Base-by-base conservation (phyloP, 257 asterid species). In the Gynochthodes officinalis region DNA sequence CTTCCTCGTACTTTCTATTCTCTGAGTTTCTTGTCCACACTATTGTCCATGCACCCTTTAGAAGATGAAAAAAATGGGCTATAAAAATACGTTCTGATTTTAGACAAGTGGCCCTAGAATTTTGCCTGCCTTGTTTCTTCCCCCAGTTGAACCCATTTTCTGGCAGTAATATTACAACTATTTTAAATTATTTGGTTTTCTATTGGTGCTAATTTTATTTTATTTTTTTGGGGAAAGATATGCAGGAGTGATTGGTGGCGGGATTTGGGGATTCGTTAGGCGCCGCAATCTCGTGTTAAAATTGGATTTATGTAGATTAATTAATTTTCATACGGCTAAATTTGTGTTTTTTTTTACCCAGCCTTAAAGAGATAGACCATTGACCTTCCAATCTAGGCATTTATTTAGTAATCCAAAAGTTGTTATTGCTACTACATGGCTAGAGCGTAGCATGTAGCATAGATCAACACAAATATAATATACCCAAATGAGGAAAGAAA, bases 161-260 rank as follows among this genome's bases (percentile, higher is more conserved):
- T 63, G 19, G 65, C 35, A 27, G 18, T 18, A 0, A 7, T 11
- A 4, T 4, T 49, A 14, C 33, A 18, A 35, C 27, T 64, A 40
- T 28, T 37, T 70, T 54, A 2, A 42, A 42, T 42, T 6, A 53
- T 52, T 23, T 23, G 35, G 10, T 21, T 19, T 11, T 27, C n/a
- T 14, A 75, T 62, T 30, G 58, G 69, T 18, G 65, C 54, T 43
- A 55, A 67, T 37, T 3, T 8, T 15, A 9, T 5, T 37, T 27
- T 7, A 8, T 15, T 15, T 0, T 18, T 32, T 59, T 49, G 50
- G 71, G 62, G 39, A 37, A 52, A 60, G 62, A 67, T 70, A 48
- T 21, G 69, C 12, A 32, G 65, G 87, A 86, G 90, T 65, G 79
- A 89, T 85, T 79, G 76, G 82, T 71, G 92, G 88, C 92, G 90